Conservation (phyloP, 192 early-diverging fungal species). For the Coemansia reversa region DNA sequence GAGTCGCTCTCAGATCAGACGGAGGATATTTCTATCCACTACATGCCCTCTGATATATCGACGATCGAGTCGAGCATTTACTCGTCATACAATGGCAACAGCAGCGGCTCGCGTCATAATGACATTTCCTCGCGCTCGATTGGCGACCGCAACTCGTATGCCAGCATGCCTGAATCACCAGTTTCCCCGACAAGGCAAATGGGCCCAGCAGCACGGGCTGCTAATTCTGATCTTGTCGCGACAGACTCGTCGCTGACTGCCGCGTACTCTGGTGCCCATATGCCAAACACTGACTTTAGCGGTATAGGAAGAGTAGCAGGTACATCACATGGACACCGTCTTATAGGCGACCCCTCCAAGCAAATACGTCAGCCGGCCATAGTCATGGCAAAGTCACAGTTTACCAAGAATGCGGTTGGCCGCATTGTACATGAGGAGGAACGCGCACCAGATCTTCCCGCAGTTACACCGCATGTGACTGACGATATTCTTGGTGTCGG, state of each 20-base stretch:
- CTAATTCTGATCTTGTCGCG: not conserved
- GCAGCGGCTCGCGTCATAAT: constrained; percentile 16
- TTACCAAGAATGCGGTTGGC: constrained; percentile 50
- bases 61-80: constrained; percentile 55
- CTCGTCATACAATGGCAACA: constrained; percentile 38
- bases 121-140: constrained; percentile 34
- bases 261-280: constrained; percentile 4
- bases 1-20: constrained; percentile 27
- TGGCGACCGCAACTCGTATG: constrained; percentile 40
- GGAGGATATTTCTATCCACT: constrained; percentile 31
- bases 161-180: constrained; percentile 41
- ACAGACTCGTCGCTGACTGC: constrained; percentile 14
- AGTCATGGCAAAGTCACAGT: constrained; percentile 29
- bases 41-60: constrained; percentile 46
- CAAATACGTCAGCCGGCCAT: constrained; percentile 13
- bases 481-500: constrained; percentile 54
- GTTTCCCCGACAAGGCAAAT: constrained; percentile 9
- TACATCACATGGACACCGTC: not conserved
- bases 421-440: constrained; percentile 56
- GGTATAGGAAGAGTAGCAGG: not conserved
- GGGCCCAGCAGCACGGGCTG: not conserved
- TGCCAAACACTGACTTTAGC: not conserved
- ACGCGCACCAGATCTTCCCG: constrained; percentile 34
- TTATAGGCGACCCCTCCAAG: constrained; percentile 1
- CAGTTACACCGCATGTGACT: constrained; percentile 47